Evolutionary conservation across 768 basidiomycete genomes (phyloP), one percentile per base, ranked within the genome.

Genomic region (Guyanaporus albipodus): DNA sequence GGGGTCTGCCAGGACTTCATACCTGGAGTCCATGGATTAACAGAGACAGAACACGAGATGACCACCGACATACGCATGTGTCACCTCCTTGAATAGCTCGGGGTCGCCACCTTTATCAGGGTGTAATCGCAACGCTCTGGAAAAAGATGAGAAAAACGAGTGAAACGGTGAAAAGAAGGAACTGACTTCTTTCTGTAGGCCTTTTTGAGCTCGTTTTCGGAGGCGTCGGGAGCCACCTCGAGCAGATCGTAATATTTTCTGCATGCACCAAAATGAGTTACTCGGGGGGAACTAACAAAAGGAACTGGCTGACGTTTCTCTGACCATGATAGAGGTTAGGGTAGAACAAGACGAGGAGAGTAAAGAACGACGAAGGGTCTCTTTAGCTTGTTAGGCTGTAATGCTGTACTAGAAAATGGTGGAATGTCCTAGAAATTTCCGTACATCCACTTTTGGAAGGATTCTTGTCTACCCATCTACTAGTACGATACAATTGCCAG

Each of bases 21-120:
- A 97, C 40, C 92, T 94, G 60, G 35, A n/a, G 29, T 9, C 4
- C 27, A 37, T 39, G 14, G 11, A 3, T 63, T 8, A 53, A 44
- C 18, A 29, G 19, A 26, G 21, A 3, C 37, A 24, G 26, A 24
- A 29, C 6, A 29, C 8, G 46, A 39, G 32, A 50, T 31, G 52
- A 29, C 19, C 14, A 23, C 18, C 38, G 35, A 77, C 90, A 52
- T 75, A 92, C 87, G 91, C 91, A 73, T 92, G 91, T 9, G 91
- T 94, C 29, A 98, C 87, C 65, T 97, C 91, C 65, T 98, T 97
- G 84, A 98, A 98, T 44, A 88, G 68, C 68, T 98, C 95, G 21
- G 92, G 92, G 59, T 96, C 94, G 47, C 93, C 93, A 38, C 93
- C 92, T 70, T 94, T 94, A 77, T 93, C 91, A 18, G 91, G 91